Evolutionary conservation across 78 protist genomes (phyloP).

Genomic region (Guillardia theta): DNA sequence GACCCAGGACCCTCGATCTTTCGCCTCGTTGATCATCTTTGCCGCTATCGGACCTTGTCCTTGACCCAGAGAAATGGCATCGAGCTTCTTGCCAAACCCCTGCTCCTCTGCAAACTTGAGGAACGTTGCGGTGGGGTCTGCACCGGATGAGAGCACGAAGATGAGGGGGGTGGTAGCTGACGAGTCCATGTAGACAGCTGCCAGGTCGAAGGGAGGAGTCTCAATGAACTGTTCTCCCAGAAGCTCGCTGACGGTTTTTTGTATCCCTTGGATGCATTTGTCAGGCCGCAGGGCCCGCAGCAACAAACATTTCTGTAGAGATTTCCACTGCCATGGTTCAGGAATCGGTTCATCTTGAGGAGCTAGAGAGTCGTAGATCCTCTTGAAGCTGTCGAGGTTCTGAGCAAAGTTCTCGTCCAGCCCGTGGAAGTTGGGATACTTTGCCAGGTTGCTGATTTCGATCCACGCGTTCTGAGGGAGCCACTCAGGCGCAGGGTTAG

Average conservation of each 20-base stretch:
- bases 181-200: slow-evolving; percentile 63
- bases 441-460: slow-evolving; percentile 58
- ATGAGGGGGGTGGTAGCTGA: slow-evolving; percentile 69
- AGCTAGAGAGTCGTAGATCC: slow-evolving; percentile 46
- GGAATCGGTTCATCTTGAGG: slow-evolving; percentile 59
- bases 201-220: slow-evolving; percentile 79
- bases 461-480: slow-evolving; percentile 68
- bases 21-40: slow-evolving; percentile 65
- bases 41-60: slow-evolving; percentile 90
- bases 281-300: slow-evolving; percentile 71
- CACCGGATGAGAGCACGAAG: slow-evolving; percentile 89
- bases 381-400: neutral
- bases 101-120: slow-evolving; percentile 71
- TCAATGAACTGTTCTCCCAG: slow-evolving; percentile 67
- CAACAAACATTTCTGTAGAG: slow-evolving; percentile 50
- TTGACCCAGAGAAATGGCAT: slow-evolving; percentile 83
- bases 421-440: slow-evolving; percentile 54
- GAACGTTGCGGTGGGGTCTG: slow-evolving; percentile 83
- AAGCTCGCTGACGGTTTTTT: slow-evolving; percentile 43
- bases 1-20: slow-evolving; percentile 69
- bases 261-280: slow-evolving; percentile 61
- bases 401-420: slow-evolving; percentile 32
- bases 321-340: slow-evolving; percentile 6
- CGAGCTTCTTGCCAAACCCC: slow-evolving; percentile 68
- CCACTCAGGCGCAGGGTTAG: slow-evolving; percentile 75